Base-by-base conservation (phyloP, 1,139 yeast genomes). In the Meyerozyma smithsonii region DNA sequence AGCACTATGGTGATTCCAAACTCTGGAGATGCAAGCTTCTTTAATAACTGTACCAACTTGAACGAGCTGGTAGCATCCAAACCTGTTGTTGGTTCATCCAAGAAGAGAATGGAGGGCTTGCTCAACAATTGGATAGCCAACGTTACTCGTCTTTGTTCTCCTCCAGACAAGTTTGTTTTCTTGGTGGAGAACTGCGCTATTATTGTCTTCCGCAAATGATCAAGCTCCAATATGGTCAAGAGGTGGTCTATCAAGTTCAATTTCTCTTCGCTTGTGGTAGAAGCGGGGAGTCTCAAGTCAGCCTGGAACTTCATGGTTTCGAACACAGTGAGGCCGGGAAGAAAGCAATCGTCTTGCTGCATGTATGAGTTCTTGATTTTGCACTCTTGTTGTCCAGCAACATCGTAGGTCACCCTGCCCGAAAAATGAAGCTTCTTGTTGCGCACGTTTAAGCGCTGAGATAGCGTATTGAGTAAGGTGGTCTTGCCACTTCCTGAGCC, bases 1-100 rank as follows among this genome's bases (percentile, higher is more conserved):
- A 86, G 64, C 4, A 87, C 68, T 25, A 87, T 71, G 0, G 94
- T 84, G 35, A 89, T 74, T 0, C 94, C 92, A 38, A 58, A 59
- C 40, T 70, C 73, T 0, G 69, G 63, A 3, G 68, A 61, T 14
- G 77, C 71, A 24, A 72, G 61, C 46, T 75, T 72, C 47, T 77
- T 76, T 44, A 88, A 68, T 0, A 86, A 77, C 41, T 73, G 68
- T n/a, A 86, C 75, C 36, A 87, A 64, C 44, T 80, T 66, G 48
- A 71, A 77, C 0, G 95, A 89, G 8, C 89, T 80, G 40, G 81
- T 79, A 2, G 95, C 83, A 56, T 88, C 96, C 25, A 88, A 64
- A 0, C 96, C 96, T 0, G 96, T 86, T 0, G 96, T 88, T 2
- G 96, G 95, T 52, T 88, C 96, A 56, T 88, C 96, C 36, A 88